Conservation (phyloP, 495 filamentous ascomycete genomes). For the Penicillium atrosanguineum region DNA sequence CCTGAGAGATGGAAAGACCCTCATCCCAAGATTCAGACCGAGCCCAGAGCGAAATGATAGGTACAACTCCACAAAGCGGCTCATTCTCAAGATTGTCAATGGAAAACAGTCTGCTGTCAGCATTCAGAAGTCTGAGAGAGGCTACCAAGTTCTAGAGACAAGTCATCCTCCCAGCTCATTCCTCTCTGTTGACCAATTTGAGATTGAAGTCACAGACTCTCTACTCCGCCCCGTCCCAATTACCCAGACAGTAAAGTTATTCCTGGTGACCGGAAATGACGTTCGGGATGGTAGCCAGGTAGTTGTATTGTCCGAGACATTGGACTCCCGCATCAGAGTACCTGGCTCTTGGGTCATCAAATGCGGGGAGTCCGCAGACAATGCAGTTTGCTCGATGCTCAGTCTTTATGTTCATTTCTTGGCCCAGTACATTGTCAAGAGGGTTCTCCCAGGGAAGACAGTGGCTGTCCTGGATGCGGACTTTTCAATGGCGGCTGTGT, state of each 20-base stretch:
- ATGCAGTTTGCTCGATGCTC: conserved; percentile 10
- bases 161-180: neutral
- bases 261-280: conserved; percentile 17
- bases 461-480: conserved; percentile 22
- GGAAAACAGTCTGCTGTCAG: conserved; percentile 2
- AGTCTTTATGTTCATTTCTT: conserved; percentile 18
- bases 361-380: conserved; percentile 4
- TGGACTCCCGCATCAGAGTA: conserved; percentile 13
- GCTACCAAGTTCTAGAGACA: conserved; percentile 15
- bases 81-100: conserved; percentile 15
- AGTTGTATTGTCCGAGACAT: conserved; percentile 7
- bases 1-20: conserved; percentile 18
- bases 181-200: neutral
- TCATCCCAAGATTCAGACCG: conserved; percentile 32
- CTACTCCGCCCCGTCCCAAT: conserved; percentile 16
- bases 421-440: conserved; percentile 10
- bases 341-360: conserved; percentile 8
- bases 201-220: conserved; percentile 12
- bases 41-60: conserved; percentile 29
- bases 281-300: neutral
- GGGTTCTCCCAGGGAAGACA: conserved; percentile 4
- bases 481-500: conserved; percentile 12
- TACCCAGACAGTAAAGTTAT: conserved; percentile 5
- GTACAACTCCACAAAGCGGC: conserved; percentile 37
- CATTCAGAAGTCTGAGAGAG: conserved; percentile 3